Evolutionary conservation across 1,284 basidiomycete genomes (phyloP).

Genomic region (Fomitiporia mediterranea): DNA sequence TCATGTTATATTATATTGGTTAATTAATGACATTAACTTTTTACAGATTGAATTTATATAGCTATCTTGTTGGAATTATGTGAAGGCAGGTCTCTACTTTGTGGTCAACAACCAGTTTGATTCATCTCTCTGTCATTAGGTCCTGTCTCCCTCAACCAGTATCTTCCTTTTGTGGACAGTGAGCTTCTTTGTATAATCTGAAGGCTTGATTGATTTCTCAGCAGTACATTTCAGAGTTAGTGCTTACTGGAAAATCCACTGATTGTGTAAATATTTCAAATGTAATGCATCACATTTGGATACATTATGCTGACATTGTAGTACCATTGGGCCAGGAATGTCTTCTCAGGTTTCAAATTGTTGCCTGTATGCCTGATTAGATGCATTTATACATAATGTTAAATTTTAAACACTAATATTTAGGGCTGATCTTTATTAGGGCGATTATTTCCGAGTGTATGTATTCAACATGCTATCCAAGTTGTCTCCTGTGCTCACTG

Average conservation of each 20-base stretch:
- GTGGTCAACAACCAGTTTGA: neutral
- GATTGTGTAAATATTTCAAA: conserved; percentile 3
- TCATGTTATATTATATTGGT: neutral
- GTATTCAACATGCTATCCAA: neutral
- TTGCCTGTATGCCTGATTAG: conserved; percentile 15
- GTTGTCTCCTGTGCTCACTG: neutral
- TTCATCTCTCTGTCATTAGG: neutral
- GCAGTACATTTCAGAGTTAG: neutral
- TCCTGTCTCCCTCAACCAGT: conserved; percentile 16
- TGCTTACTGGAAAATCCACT: conserved; percentile 14
- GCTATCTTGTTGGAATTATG: conserved; percentile 14
- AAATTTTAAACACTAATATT: too few species aligned
- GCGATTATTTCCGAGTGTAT: conserved; percentile 15
- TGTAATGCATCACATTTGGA: neutral
- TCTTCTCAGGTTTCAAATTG: conserved; percentile 14
- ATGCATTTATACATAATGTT: too few species aligned
- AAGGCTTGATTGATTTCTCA: neutral
- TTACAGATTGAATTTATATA: conserved; percentile 14
- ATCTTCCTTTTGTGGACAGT: conserved; percentile 19
- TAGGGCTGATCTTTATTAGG: conserved; percentile 18
- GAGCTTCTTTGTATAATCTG: neutral
- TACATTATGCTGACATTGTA: too few species aligned
- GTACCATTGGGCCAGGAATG: conserved; percentile 5
- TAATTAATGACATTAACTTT: neutral
- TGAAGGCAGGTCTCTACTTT: neutral